Percentiles rank a stretch among this genome's conserved stretches.
Evolutionary conservation across 2,329 filamentous ascomycete species (phyloP).

Genomic region (Tolypocladium tundrense): DNA sequence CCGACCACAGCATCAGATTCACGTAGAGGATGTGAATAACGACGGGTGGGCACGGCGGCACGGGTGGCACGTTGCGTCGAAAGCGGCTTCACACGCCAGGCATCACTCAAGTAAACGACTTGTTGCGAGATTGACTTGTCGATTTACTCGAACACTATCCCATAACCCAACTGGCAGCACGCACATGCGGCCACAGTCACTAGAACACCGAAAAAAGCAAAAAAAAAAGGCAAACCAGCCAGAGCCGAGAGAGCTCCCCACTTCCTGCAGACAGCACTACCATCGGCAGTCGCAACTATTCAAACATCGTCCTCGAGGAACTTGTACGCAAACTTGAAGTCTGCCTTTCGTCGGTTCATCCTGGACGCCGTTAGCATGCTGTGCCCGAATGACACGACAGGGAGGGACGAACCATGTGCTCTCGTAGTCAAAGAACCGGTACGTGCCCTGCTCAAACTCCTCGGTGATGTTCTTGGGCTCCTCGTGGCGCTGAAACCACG

Average conservation of each 20-base stretch:
- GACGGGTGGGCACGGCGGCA: not conserved
- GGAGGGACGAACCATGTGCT: constrained; percentile 75
- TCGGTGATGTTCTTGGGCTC: constrained; percentile 98
- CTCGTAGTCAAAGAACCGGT: constrained; percentile 99
- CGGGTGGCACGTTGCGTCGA: too few relatives aligned
- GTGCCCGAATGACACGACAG: not conserved
- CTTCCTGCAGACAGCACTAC: not conserved
- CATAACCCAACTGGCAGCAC: not conserved
- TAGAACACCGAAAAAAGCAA: not conserved
- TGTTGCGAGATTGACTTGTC: not conserved
- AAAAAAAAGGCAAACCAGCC: not conserved
- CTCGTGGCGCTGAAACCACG: constrained; percentile 97
- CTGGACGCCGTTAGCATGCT: constrained; percentile 34
- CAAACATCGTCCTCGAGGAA: constrained; percentile 77
- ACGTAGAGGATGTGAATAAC: too few relatives aligned
- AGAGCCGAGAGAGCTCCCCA: not conserved
- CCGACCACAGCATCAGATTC: too few relatives aligned
- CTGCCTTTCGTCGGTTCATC: constrained; percentile 97
- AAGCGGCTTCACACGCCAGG: too few relatives aligned
- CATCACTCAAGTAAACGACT: not conserved
- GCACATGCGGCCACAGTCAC: not conserved
- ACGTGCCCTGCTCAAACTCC: constrained; percentile 97
- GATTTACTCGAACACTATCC: not conserved
- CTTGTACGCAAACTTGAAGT: constrained; percentile 98
- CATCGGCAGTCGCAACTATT: not conserved